Evolutionary conservation across 768 basidiomycete species (phyloP).

Genomic region (Suillus luteus): DNA sequence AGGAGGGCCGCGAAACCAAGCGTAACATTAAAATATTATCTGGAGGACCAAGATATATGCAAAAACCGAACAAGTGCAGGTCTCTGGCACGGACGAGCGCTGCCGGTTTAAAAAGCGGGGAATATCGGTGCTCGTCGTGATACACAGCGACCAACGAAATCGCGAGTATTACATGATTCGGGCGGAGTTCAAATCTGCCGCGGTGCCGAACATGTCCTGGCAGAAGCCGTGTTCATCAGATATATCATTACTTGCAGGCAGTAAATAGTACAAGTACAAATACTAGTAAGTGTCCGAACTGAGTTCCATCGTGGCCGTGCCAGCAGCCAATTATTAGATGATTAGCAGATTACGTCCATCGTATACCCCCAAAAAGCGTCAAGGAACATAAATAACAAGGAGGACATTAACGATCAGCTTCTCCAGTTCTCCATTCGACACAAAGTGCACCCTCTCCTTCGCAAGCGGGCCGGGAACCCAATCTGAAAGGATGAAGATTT

Average conservation of each 20-base stretch:
- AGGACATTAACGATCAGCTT: constrained; percentile 78
- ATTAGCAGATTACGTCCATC: constrained; percentile 5
- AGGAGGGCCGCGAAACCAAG: constrained; percentile 66
- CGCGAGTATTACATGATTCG: constrained; percentile 17
- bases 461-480: constrained; percentile 49
- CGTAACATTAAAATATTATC: constrained; percentile 55
- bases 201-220: constrained; percentile 4
- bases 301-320: background rate
- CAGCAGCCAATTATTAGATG: constrained; percentile 8
- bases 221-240: background rate
- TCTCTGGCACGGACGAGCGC: constrained; percentile 15
- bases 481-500: constrained; percentile 63
- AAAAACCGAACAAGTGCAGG: constrained; percentile 24
- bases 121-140: constrained; percentile 43
- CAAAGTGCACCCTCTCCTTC: constrained; percentile 70
- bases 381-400: constrained; percentile 69
- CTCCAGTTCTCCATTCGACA: constrained; percentile 65
- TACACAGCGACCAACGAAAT: constrained; percentile 38
- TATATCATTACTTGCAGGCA: constrained; percentile 5
- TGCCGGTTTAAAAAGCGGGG: constrained; percentile 21
- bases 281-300: background rate
- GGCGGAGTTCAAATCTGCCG: constrained; percentile 24
- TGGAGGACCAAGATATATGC: constrained; percentile 23
- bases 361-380: constrained; percentile 20
- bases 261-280: constrained; percentile 11